Percentiles rank a stretch among this genome's conserved stretches.
These are phyloP conservation scores for Lentinula raphanica DNA, from an alignment of 768 basidiomycete genomes.

Conservation along the genomic window DNA sequence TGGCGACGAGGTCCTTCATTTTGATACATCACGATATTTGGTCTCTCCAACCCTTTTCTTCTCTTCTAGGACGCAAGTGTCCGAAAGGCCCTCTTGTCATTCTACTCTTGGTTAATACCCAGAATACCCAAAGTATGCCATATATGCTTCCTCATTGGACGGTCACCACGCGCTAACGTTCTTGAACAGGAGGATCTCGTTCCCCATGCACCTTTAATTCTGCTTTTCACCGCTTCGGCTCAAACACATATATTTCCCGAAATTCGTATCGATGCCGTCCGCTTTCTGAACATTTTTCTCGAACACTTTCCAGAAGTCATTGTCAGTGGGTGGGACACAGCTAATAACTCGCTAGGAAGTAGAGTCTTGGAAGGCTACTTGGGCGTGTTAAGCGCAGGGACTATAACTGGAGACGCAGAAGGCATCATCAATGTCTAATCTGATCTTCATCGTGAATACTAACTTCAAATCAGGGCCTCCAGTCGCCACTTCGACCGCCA, in stretches of 20 bases:
- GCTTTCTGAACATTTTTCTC: constrained; percentile 71
- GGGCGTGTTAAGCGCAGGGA: constrained; percentile 68
- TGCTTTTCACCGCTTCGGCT: constrained; percentile 86
- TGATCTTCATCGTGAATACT: background rate
- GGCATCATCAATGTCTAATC: constrained; percentile 30
- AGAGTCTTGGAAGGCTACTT: constrained; percentile 77
- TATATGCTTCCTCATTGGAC: background rate
- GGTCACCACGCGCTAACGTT: constrained; percentile 2
- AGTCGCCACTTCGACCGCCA: constrained; percentile 55
- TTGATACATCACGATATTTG: background rate
- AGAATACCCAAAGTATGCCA: constrained; percentile 49
- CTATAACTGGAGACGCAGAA: constrained; percentile 51
- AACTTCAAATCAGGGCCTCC: constrained; percentile 26
- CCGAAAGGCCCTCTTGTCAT: constrained; percentile 63
- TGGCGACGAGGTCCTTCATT: constrained; percentile 63
- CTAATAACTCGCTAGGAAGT: constrained; percentile 46
- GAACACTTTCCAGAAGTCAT: constrained; percentile 64
- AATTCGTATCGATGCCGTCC: constrained; percentile 85
- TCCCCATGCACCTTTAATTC: constrained; percentile 70
- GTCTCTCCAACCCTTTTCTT: constrained; percentile 7
- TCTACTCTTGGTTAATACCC: constrained; percentile 71
- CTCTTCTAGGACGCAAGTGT: constrained; percentile 69
- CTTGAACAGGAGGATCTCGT: constrained; percentile 58
- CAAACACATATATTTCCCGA: constrained; percentile 95
- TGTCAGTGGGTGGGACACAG: constrained; percentile 60